Percentiles rank a stretch among this genome's conserved stretches.
phyloP scores from a whole-genome alignment of 2,329 filamentous ascomycete genomes.

The Zymoseptoria tritici region DNA sequence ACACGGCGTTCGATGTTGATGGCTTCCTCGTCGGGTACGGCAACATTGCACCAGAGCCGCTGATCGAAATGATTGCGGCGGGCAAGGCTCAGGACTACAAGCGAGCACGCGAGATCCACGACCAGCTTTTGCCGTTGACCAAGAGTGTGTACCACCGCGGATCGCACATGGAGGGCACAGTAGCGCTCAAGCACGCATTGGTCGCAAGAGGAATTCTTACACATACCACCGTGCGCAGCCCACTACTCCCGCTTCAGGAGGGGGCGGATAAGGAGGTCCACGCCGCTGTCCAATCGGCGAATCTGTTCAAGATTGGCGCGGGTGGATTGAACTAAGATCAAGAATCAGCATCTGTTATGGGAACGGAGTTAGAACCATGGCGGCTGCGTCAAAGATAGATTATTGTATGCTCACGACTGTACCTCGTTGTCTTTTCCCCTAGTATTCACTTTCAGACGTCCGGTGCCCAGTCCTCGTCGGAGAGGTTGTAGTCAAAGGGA shows the following conservation, averaged over 20 bases:
- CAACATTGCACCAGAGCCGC: conserved; percentile 45
- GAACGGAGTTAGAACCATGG: not conserved
- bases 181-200: conserved; percentile 43
- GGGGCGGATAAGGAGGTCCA: conserved; percentile 41
- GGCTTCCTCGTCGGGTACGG: conserved; percentile 50
- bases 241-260: conserved; percentile 38
- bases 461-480: not conserved
- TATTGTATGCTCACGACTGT: not conserved
- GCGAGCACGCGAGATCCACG: conserved; percentile 44
- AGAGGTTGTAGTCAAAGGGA: not conserved
- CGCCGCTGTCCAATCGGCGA: conserved; percentile 31
- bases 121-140: conserved; percentile 44
- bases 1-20: conserved; percentile 47
- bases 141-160: conserved; percentile 50
- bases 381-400: not conserved
- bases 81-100: conserved; percentile 45
- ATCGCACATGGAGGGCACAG: conserved; percentile 47
- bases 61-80: conserved; percentile 45
- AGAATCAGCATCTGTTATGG: not conserved
- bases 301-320: conserved; percentile 29
- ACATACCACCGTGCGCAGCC: conserved; percentile 46
- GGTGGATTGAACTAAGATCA: not conserved
- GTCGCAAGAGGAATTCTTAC: conserved; percentile 44
- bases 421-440: not conserved
- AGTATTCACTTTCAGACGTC: not conserved